Conservation (phyloP, 176 grass and related monocot genomes). For the Alopecurus myosuroides region DNA sequence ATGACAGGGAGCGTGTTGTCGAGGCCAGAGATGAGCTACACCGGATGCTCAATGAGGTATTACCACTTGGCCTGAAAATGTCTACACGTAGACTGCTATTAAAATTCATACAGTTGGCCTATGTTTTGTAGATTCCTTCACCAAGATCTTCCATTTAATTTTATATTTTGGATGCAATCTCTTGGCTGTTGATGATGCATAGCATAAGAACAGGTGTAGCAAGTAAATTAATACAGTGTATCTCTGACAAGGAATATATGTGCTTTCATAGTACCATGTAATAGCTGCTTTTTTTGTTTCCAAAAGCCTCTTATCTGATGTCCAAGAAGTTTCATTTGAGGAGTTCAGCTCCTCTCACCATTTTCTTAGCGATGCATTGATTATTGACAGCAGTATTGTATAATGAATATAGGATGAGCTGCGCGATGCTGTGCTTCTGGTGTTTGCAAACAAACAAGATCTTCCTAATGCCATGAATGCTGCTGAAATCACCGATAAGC, state of each 20-base stretch:
- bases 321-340: background rate
- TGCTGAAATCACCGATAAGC: conserved; percentile 56
- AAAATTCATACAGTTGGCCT: background rate
- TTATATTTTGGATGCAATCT: background rate
- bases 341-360: background rate
- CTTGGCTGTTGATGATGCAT: background rate
- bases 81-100: background rate
- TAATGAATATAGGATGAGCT: conserved; percentile 38
- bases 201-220: background rate
- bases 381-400: background rate
- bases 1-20: conserved; percentile 83
- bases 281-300: background rate
- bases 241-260: background rate
- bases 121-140: background rate
- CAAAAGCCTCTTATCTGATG: background rate
- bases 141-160: background rate
- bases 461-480: conserved; percentile 57
- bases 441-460: conserved; percentile 64
- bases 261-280: background rate
- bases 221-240: background rate
- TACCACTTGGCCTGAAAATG: background rate
- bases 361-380: background rate
- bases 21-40: conserved; percentile 93
- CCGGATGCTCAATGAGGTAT: conserved; percentile 81
- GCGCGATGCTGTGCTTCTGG: conserved; percentile 55